Evolutionary conservation across 1,284 basidiomycete genomes (phyloP), one percentile per base, ranked within the genome.

Genomic region (Microbotryum scabiosae): DNA sequence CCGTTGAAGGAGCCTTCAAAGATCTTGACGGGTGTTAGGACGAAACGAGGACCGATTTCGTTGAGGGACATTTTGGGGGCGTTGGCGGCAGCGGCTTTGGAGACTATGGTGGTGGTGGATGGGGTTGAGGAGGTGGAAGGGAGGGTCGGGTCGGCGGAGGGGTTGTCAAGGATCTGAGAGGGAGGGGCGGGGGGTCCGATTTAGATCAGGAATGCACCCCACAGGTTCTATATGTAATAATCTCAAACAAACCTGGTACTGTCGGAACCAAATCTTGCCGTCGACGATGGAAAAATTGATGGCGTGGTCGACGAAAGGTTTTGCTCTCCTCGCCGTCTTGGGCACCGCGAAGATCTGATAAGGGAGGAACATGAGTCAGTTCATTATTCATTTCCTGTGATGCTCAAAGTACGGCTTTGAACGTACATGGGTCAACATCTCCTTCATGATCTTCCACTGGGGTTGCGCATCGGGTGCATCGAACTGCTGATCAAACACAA

Each of bases 221-320:
- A n/a, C n/a, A n/a, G n/a, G n/a, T n/a, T n/a, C n/a, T n/a, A n/a
- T n/a, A n/a, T n/a, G n/a, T n/a, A n/a, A n/a, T n/a, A n/a, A n/a
- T n/a, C n/a, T n/a, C n/a, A n/a, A n/a, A n/a, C n/a, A n/a, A n/a
- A n/a, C 88, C 82, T 98, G 94, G 79, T 88, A 98, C 77, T 97
- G 97, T 68, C 96, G 84, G 82, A 98, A 97, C 96, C 96, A 99
- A 68, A 98, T 90, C 75, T 97, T 97, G 74, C 84, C 83, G 79
- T 99, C 96, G 48, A 96, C 81, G 56, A 98, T 82, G 23, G 92
- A 96, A 76, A 99, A 98, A 50, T 90, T 90, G 66, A 98, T 82
- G 72, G 98, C 85, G 73, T 98, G 96, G 77, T 99, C 96, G 70
- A 99, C 84, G 77, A 99, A 99, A 1, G 96, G 96, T 76, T 99